Conservation (phyloP, 1,139 yeast genomes). For the Yamadazyma siamensis region DNA sequence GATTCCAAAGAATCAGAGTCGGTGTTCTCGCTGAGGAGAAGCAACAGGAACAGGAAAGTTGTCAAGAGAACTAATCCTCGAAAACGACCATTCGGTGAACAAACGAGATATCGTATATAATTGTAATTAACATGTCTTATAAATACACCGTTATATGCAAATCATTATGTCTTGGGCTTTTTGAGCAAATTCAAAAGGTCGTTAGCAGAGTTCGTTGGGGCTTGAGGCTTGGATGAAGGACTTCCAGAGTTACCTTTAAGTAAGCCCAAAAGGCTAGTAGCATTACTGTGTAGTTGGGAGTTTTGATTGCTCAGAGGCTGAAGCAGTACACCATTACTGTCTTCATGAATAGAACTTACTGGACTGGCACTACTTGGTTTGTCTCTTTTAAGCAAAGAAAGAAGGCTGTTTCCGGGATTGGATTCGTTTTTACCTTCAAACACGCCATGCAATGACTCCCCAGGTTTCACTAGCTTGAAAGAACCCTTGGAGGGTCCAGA, state of each 20-base stretch:
- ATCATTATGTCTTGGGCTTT: no score
- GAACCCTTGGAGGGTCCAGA: conserved; percentile 16
- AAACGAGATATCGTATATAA: no score
- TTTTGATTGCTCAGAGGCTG: background rate
- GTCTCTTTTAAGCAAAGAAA: conserved; percentile 13
- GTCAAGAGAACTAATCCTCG: conserved; percentile 1
- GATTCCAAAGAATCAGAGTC: no score
- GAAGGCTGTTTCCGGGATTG: conserved; percentile 13
- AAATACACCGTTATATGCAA: no score
- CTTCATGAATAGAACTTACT: background rate
- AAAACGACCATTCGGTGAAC: no score
- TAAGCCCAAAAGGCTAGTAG: conserved; percentile 8
- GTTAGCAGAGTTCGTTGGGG: conserved; percentile 11
- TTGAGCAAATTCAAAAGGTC: conserved; percentile 13
- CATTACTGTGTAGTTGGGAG: conserved; percentile 1
- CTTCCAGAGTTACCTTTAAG: conserved; percentile 4
- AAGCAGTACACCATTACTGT: background rate
- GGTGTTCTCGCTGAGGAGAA: no score
- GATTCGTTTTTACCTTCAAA: conserved; percentile 3
- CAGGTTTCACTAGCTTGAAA: conserved; percentile 28
- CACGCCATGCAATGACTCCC: conserved; percentile 21
- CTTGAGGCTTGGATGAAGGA: conserved; percentile 1
- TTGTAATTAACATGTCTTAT: no score
- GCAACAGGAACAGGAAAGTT: no score
- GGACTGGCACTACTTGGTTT: background rate